Conservation (phyloP, 2,329 filamentous ascomycete species). For the Aspergillus ruber region DNA sequence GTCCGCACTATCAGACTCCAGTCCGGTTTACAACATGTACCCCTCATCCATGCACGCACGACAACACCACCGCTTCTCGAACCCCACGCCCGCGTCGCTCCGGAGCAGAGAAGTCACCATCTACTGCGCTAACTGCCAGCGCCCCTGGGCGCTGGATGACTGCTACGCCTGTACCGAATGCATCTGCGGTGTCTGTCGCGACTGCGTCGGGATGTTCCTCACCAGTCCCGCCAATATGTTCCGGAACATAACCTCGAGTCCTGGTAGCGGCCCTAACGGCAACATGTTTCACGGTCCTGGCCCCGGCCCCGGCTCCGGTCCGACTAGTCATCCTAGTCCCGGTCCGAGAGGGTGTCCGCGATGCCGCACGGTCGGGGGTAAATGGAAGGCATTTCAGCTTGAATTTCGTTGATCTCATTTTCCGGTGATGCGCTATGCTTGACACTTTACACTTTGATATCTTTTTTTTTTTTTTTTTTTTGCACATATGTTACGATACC, state of each 20-base stretch:
- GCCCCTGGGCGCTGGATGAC: slow-evolving; percentile 68
- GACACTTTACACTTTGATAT: neutral
- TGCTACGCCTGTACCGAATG: slow-evolving; percentile 95
- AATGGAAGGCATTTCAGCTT: slow-evolving; percentile 45
- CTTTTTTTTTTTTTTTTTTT: too few species aligned
- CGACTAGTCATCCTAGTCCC: slow-evolving; percentile 33
- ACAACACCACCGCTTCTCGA: slow-evolving; percentile 37
- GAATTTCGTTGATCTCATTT: slow-evolving; percentile 36
- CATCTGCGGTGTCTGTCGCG: slow-evolving; percentile 83
- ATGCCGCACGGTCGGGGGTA: slow-evolving; percentile 40
- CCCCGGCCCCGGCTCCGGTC: slow-evolving; percentile 14
- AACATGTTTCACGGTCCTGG: slow-evolving; percentile 7
- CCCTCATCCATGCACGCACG: slow-evolving; percentile 29
- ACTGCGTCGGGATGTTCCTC: slow-evolving; percentile 60
- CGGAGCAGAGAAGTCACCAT: slow-evolving; percentile 62
- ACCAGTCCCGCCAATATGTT: slow-evolving; percentile 36
- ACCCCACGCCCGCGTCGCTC: slow-evolving; percentile 49
- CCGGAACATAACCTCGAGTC: slow-evolving; percentile 29
- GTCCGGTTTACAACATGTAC: slow-evolving; percentile 44
- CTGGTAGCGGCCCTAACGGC: slow-evolving; percentile 22
- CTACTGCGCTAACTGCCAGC: slow-evolving; percentile 82
- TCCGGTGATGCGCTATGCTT: neutral
- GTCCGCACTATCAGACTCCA: slow-evolving; percentile 63
- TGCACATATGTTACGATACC: too few species aligned
- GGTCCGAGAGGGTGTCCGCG: slow-evolving; percentile 39